Conservation (phyloP, 805 yeast species). For the Vanderwaltozyma polyspora region DNA sequence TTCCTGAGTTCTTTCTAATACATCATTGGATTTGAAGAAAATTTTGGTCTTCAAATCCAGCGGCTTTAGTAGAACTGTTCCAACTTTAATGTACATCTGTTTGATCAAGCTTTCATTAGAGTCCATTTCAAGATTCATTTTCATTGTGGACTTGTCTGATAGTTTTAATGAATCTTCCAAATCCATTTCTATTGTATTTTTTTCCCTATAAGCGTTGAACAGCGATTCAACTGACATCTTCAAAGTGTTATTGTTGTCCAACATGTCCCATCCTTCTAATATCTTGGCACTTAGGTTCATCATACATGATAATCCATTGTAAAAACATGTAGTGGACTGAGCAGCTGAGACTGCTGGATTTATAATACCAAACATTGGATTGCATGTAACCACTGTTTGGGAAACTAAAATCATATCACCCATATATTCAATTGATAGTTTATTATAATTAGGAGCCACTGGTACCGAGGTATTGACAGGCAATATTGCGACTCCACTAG, state of each 20-base stretch:
- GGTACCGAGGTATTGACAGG: no score
- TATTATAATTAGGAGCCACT: slow-evolving; percentile 1
- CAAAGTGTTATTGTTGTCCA: not conserved
- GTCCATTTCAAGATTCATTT: not conserved
- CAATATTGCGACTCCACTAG: no score
- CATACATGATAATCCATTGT: slow-evolving; percentile 1
- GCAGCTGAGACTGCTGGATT: not conserved
- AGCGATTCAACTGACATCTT: not conserved
- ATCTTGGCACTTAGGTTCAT: slow-evolving; percentile 2
- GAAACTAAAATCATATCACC: slow-evolving; percentile 1
- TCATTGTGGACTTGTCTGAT: not conserved
- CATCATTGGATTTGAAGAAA: not conserved
- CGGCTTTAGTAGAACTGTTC: not conserved
- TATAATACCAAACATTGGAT: slow-evolving; percentile 1
- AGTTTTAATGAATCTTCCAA: not conserved
- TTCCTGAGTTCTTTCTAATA: not conserved
- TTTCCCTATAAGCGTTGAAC: not conserved
- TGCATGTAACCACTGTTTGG: slow-evolving; percentile 2
- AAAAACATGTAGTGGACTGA: slow-evolving; percentile 1
- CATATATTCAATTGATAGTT: slow-evolving; percentile 1
- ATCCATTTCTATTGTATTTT: not conserved
- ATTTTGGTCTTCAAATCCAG: slow-evolving; percentile 1
- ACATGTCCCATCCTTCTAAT: slow-evolving; percentile 2
- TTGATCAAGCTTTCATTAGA: not conserved
- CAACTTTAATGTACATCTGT: not conserved